Conservation (phyloP, 208 protist genomes). For the Crithidia acanthocephali region DNA sequence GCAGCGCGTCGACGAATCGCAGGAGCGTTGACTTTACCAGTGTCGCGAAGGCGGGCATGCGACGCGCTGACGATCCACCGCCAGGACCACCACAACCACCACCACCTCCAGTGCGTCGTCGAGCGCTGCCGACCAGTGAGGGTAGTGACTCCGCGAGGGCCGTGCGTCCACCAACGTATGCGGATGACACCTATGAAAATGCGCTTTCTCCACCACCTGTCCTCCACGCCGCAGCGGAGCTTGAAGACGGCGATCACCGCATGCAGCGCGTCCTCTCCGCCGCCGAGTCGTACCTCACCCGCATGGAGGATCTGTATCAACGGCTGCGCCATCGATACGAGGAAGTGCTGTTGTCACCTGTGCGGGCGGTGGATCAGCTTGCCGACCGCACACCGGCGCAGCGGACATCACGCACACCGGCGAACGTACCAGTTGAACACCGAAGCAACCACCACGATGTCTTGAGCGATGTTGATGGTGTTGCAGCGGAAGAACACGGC, state of each 20-base stretch:
- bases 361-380: slow-evolving; percentile 5
- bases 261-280: slow-evolving; percentile 22
- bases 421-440: background rate
- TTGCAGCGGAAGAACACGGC: background rate
- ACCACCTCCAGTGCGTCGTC: background rate
- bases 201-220: too few relatives aligned
- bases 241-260: background rate
- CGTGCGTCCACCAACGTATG: background rate
- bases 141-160: background rate
- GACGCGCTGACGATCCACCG: too few relatives aligned
- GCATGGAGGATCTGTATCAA: slow-evolving; percentile 68
- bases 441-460: too few relatives aligned
- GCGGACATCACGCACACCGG: background rate
- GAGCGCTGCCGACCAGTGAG: background rate
- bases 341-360: slow-evolving; percentile 26
- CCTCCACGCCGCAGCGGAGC: background rate
- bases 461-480: background rate
- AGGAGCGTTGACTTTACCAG: too few relatives aligned
- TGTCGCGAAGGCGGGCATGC: background rate
- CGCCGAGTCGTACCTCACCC: slow-evolving; percentile 43
- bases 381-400: background rate
- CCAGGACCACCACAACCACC: background rate
- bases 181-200: background rate
- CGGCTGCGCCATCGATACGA: slow-evolving; percentile 56
- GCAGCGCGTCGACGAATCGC: too few relatives aligned